Evolutionary conservation across 148 eudicot species (phyloP), one percentile per base, ranked within the genome.

Genomic region (Selenicereus undatus): DNA sequence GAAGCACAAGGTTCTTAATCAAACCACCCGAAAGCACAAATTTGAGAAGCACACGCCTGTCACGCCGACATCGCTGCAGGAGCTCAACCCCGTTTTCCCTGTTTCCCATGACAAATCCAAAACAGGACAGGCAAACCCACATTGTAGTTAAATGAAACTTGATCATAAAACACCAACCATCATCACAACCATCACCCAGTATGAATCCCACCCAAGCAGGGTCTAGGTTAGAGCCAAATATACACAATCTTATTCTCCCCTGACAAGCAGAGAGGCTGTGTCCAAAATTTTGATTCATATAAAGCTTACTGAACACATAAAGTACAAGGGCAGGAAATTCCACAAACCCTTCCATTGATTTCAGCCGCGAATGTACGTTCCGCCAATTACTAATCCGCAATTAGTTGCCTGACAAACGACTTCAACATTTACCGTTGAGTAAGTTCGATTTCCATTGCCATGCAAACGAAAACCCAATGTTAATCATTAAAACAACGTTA

Each of bases 1-100:
- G 99, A 88, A 97, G 88, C 78, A 94, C 88, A 73, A 97, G 96
- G 68, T 97, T 94, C 91, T 92, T 93, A 71, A 97, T 88, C 81
- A 93, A 89, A 86, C 92, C 92, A 83, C 98, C 99, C 22, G 99
- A 89, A 5, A 97, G 91, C 85, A 97, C 83, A 76, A 88, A 97
- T 89, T 92, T 89, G 58, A 97, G 87, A 77, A 97, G 92, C 75
- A 94, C 89, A 35, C 91, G 92, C 80, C 99, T 89, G 76, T 97
- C 99, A 74, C 98, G 86, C 48, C 97, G 90, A 80, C 84, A 97
- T 80, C 98, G 86, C 78, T 94, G 96, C n/a, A 91, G 85, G 32
- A 92, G 88, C 84, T 90, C 94, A 51, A 90, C 86, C 54, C 83
- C 91, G 83, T 87, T 88, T 77, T 91, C 98, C 90, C 99, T 96